Percentiles rank a stretch among this genome's conserved stretches.
Conservation (phyloP, 208 protist genomes). For the Polymyxa betae region DNA sequence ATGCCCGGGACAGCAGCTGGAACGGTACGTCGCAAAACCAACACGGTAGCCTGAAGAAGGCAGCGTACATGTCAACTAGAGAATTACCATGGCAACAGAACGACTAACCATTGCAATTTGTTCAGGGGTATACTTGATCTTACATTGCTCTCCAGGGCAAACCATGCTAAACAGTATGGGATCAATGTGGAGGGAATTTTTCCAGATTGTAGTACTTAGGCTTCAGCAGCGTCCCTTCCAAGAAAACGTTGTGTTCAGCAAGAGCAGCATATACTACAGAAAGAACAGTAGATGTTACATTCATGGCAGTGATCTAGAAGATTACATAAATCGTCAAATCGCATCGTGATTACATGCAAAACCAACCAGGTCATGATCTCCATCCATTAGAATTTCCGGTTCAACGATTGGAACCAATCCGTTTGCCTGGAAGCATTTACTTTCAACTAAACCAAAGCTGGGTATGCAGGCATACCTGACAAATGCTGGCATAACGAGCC, state of each 20-base stretch:
- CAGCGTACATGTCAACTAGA: background rate
- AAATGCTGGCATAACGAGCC: constrained; percentile 90
- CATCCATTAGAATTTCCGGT: constrained; percentile 93
- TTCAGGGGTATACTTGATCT: constrained; percentile 75
- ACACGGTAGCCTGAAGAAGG: constrained; percentile 77
- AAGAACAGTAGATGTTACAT: constrained; percentile 82
- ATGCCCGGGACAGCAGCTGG: constrained; percentile 90
- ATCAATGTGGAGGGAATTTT: background rate
- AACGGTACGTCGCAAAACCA: constrained; percentile 84
- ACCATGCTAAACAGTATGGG: constrained; percentile 81
- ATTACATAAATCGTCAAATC: background rate
- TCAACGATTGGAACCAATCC: constrained; percentile 96
- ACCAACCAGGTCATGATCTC: constrained; percentile 87
- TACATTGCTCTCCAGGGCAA: constrained; percentile 81
- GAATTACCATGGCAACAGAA: background rate
- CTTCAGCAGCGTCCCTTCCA: constrained; percentile 93
- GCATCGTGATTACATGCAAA: too few relatives aligned
- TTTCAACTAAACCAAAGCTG: background rate
- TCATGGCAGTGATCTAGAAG: constrained; percentile 67
- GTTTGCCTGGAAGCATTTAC: constrained; percentile 81
- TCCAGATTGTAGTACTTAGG: constrained; percentile 73
- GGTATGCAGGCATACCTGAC: too few relatives aligned
- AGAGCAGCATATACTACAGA: constrained; percentile 76
- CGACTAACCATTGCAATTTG: constrained; percentile 75
- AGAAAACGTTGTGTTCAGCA: constrained; percentile 87